Percentiles rank a stretch among this genome's conserved stretches.
Evolutionary conservation across 495 filamentous ascomycete species (phyloP).

Genomic region (Xylaria nigripes): DNA sequence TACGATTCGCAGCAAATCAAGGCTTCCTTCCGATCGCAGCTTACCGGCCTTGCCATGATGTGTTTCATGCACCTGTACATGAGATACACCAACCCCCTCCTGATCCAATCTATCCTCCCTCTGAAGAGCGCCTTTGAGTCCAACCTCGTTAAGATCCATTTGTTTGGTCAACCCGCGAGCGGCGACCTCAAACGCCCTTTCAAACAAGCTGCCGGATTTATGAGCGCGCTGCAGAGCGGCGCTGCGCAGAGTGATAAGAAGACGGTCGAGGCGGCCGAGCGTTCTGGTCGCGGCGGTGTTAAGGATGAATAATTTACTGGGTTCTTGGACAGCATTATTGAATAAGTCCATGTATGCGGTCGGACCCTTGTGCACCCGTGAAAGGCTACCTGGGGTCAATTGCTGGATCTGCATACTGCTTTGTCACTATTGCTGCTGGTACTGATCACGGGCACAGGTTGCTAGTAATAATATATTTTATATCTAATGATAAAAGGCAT

Average conservation of each 20-base stretch:
- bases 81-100: constrained; percentile 97
- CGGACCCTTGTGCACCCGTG: no score
- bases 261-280: constrained; percentile 79
- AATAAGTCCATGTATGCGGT: not conserved
- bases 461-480: not conserved
- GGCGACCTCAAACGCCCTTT: constrained; percentile 93
- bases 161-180: constrained; percentile 80
- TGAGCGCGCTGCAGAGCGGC: constrained; percentile 59
- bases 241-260: constrained; percentile 93
- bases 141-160: constrained; percentile 90
- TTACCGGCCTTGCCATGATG: constrained; percentile 98
- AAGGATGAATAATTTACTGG: constrained; percentile 71
- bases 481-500: not conserved
- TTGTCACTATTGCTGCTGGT: not conserved
- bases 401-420: not conserved
- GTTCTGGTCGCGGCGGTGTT: constrained; percentile 72
- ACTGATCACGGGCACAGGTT: not conserved
- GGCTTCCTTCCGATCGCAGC: constrained; percentile 71
- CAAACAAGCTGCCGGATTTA: constrained; percentile 76
- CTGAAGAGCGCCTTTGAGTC: constrained; percentile 90
- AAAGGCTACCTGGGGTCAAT: not conserved
- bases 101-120: constrained; percentile 98
- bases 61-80: constrained; percentile 96
- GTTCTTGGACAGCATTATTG: not conserved
- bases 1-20: constrained; percentile 85